A percentile compares a stretch with the other conserved stretches of the same genome.
These are phyloP conservation scores for Marasmius tenuissimus DNA, from an alignment of 1,284 basidiomycete genomes.

Conservation along the genomic window DNA sequence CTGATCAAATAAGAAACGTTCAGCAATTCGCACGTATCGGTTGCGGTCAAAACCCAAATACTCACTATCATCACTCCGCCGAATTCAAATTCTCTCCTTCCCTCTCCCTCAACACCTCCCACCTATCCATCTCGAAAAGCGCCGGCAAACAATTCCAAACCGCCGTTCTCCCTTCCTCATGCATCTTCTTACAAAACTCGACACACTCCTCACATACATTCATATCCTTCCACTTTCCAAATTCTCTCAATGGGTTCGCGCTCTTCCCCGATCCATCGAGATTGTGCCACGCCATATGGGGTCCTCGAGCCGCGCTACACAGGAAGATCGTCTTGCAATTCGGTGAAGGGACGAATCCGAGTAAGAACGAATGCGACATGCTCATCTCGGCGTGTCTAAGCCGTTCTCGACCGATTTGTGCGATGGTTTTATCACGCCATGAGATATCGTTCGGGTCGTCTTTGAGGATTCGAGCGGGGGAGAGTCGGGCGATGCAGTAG, in stretches of 20 bases:
- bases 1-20: too few relatives aligned
- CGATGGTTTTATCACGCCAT: constrained; percentile 38
- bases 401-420: constrained; percentile 38
- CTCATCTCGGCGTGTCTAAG: constrained; percentile 39
- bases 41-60: too few relatives aligned
- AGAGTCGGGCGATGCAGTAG: constrained; percentile 41
- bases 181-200: constrained; percentile 29
- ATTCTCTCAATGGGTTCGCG: constrained; percentile 37
- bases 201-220: constrained; percentile 39
- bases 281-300: constrained; percentile 39
- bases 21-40: too few relatives aligned
- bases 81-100: not conserved
- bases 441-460: constrained; percentile 31
- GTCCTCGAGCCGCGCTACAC: constrained; percentile 32
- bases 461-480: constrained; percentile 34
- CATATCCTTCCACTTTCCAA: constrained; percentile 34
- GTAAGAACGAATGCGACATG: constrained; percentile 38
- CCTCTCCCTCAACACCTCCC: constrained; percentile 2
- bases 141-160: constrained; percentile 41
- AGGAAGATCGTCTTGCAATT: constrained; percentile 24
- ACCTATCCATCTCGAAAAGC: constrained; percentile 29
- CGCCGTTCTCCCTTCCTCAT: constrained; percentile 36
- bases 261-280: constrained; percentile 28
- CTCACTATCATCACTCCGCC: too few relatives aligned
- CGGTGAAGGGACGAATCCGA: constrained; percentile 32